Conservation (phyloP, 352 stramenopile genomes). For the Phytophthora idaei region DNA sequence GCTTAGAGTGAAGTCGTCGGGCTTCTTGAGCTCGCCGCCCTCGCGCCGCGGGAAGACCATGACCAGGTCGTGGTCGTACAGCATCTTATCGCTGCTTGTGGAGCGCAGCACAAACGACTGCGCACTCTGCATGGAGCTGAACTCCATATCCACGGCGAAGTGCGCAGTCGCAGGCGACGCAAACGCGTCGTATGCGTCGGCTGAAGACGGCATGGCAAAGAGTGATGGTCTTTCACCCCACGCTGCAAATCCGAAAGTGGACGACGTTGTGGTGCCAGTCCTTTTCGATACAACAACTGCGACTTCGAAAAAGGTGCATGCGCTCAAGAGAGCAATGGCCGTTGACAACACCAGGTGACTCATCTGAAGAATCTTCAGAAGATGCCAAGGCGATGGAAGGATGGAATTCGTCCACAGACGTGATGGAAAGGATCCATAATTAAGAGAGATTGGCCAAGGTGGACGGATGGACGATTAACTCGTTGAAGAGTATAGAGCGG, state of each 20-base stretch:
- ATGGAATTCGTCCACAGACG: conserved; percentile 13
- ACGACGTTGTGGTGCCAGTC: neutral
- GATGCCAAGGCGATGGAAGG: conserved; percentile 1
- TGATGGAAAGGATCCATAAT: conserved; percentile 1
- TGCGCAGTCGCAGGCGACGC: conserved; percentile 41
- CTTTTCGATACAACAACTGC: conserved; percentile 13
- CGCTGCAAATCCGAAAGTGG: conserved; percentile 30
- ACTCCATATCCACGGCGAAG: conserved; percentile 43
- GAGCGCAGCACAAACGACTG: conserved; percentile 19
- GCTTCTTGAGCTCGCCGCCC: conserved; percentile 69
- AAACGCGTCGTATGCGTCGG: conserved; percentile 46
- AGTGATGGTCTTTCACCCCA: conserved; percentile 21
- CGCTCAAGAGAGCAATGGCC: neutral
- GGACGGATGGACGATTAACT: neutral
- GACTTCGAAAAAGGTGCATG: conserved; percentile 31
- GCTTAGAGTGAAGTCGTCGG: conserved; percentile 64
- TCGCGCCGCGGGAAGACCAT: conserved; percentile 79
- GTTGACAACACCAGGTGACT: neutral
- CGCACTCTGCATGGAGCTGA: conserved; percentile 47
- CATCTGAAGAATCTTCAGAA: neutral
- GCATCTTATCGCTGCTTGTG: conserved; percentile 39
- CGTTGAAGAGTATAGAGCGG: conserved; percentile 7
- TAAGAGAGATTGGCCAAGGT: conserved; percentile 1
- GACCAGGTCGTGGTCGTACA: conserved; percentile 83
- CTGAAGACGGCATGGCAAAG: conserved; percentile 8